Conservation (phyloP, 2,329 filamentous ascomycete species). For the Emydomyces testavorans region DNA sequence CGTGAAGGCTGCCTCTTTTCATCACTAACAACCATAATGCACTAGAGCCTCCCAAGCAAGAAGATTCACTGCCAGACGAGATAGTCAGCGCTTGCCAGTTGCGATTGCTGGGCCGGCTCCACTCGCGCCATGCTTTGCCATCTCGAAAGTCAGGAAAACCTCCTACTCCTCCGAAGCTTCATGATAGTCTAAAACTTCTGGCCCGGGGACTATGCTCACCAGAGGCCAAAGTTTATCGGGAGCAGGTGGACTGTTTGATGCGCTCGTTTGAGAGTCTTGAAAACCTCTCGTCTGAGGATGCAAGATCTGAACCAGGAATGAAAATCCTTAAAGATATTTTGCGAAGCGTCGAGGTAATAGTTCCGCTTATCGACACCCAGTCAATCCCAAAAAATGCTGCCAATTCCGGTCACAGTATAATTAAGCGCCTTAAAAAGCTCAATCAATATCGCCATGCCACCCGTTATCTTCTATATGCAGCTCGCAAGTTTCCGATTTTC, state of each 20-base stretch:
- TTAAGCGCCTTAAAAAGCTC: neutral
- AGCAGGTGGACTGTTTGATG: neutral
- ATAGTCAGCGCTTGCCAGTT: conserved; percentile 3
- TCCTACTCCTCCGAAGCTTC: neutral
- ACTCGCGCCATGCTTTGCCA: conserved; percentile 3
- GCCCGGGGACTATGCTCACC: neutral
- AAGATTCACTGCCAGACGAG: neutral
- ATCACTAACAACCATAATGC: neutral
- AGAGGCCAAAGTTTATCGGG: neutral
- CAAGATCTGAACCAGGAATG: neutral
- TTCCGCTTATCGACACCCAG: neutral
- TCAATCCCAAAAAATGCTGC: neutral
- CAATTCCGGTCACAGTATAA: neutral
- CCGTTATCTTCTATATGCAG: neutral
- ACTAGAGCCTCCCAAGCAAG: neutral
- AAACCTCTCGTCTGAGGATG: neutral
- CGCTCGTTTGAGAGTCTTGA: neutral
- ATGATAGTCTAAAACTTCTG: neutral
- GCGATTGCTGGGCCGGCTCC: conserved; percentile 1
- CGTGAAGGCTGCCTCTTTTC: neutral
- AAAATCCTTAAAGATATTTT: neutral
- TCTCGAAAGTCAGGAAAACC: neutral
- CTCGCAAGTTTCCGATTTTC: neutral
- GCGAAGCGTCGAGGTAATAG: neutral
- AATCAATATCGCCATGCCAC: neutral